Base-by-base conservation (phyloP, 1,139 yeast species). In the Saccharomyces pastorianus region DNA sequence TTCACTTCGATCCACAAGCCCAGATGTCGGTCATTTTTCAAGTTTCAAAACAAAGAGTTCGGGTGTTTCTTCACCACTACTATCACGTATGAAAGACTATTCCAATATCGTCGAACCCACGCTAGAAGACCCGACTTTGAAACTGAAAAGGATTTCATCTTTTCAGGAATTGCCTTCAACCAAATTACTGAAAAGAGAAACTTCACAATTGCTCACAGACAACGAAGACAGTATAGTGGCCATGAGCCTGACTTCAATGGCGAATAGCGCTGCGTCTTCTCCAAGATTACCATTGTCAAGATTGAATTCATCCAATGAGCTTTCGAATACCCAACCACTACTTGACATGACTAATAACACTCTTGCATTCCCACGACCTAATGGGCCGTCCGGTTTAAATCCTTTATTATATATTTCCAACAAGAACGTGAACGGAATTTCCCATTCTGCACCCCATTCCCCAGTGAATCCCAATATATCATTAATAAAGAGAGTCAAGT, bases 71-170 rank as follows among this genome's bases (percentile, higher is more conserved):
- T 68, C 71, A 3, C 71, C 71, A 3, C 54, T 67, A 44, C 58
- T 68, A 25, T 62, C 71, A 6, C 58, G 70, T 56, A 67, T 68
- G 70, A 66, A 66, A 69, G 71, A 68, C 52, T 56, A 66, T 32
- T 66, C 71, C 3, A 67, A 66, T 55, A 68, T 68, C 23, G 68
- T 68, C 7, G 71, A 68, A 52, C 71, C 71, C 23, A 68, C 71
- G 11, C 57, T 68, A 50, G 69, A 67, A 52, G 71, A 68, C 56
- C 63, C 71, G n/a, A 58, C 70, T 9, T 52, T 65, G 46, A 65
- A 63, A 49, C 62, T 66, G 50, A 64, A 61, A 42, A 63, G 61
- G 51, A 65, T 29, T 28, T 49, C 17, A 55, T 51, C 23, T 54
- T 11, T 23, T 31, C 11, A 9, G 14, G 31, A 26, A 51, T 8